Evolutionary conservation across 2,329 filamentous ascomycete genomes (phyloP).

Genomic region (Aspergillus phoenicis): DNA sequence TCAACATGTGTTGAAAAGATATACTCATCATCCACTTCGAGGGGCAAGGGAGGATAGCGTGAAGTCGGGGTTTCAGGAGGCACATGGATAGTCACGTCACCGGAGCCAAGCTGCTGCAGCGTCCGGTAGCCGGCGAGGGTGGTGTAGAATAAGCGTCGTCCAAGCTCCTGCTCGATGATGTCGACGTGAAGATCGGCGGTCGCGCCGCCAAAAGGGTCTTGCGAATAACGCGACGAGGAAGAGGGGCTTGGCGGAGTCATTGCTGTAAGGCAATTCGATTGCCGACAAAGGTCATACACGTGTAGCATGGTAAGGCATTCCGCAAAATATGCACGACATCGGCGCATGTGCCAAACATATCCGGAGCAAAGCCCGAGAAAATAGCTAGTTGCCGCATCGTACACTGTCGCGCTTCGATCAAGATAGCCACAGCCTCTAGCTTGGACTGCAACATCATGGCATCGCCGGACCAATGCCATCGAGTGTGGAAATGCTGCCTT

Average conservation of each 20-base stretch:
- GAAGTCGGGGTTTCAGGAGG: constrained; percentile 74
- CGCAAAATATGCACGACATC: constrained; percentile 46
- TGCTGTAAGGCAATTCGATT: constrained; percentile 18
- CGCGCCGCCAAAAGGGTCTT: constrained; percentile 23
- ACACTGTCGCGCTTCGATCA: constrained; percentile 45
- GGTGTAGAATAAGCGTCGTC: constrained; percentile 74
- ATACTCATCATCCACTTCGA: constrained; percentile 82
- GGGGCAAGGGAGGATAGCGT: constrained; percentile 75
- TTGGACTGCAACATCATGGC: constrained; percentile 47
- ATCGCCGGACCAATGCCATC: constrained; percentile 46
- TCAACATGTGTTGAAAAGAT: constrained; percentile 72
- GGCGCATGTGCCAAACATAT: constrained; percentile 44
- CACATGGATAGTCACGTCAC: constrained; percentile 71
- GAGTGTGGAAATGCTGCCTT: constrained; percentile 46
- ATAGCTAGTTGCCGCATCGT: constrained; percentile 51
- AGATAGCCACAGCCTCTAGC: constrained; percentile 49
- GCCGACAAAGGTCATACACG: constrained; percentile 42
- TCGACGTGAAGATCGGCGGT: constrained; percentile 29
- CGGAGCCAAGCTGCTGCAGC: constrained; percentile 74
- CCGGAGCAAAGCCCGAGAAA: constrained; percentile 45
- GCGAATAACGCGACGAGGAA: constrained; percentile 25
- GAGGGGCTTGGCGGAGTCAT: constrained; percentile 29
- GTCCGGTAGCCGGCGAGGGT: constrained; percentile 76
- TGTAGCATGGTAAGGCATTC: constrained; percentile 48
- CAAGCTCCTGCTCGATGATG: constrained; percentile 51